Percentiles rank a stretch among this genome's conserved stretches.
phyloP scores from a whole-genome alignment of 1,139 yeast species.

The Zygosaccharomyces sapae region DNA sequence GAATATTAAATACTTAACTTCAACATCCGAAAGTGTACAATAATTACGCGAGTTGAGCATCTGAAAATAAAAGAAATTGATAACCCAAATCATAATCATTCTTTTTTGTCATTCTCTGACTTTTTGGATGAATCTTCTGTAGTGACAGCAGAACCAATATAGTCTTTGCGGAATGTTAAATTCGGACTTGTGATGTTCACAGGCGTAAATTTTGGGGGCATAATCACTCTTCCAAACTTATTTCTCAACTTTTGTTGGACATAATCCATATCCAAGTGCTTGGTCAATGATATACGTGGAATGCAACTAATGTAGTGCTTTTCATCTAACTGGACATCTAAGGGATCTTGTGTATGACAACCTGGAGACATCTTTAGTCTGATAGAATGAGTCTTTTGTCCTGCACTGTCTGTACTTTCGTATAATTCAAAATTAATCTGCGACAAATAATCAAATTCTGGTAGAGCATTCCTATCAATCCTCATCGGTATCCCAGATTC shows the following conservation, averaged over 20 bases:
- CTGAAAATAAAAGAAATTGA: too few relatives aligned
- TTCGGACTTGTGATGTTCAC: constrained; percentile 76
- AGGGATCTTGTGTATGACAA: constrained; percentile 95
- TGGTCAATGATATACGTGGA: constrained; percentile 81
- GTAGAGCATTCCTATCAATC: constrained; percentile 88
- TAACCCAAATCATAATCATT: neutral
- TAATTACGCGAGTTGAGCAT: too few relatives aligned
- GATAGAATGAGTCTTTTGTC: constrained; percentile 79
- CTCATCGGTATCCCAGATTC: constrained; percentile 95
- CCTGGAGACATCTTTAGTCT: constrained; percentile 92
- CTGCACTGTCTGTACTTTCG: constrained; percentile 66
- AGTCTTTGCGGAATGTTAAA: constrained; percentile 31
- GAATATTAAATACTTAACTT: too few relatives aligned
- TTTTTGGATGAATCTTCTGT: neutral
- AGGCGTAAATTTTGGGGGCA: constrained; percentile 89
- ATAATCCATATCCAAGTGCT: constrained; percentile 89
- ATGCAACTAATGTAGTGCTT: constrained; percentile 96
- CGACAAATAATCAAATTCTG: constrained; percentile 92
- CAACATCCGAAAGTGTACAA: too few relatives aligned
- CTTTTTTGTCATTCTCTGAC: neutral
- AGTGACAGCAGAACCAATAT: constrained; percentile 1
- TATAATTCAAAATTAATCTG: constrained; percentile 92
- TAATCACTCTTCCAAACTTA: constrained; percentile 77
- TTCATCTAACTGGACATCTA: constrained; percentile 93
- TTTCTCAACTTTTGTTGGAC: constrained; percentile 78